Percentiles rank a stretch among this genome's conserved stretches.
Conservation (phyloP, 768 basidiomycete species). For the Agrocybe praecox region DNA sequence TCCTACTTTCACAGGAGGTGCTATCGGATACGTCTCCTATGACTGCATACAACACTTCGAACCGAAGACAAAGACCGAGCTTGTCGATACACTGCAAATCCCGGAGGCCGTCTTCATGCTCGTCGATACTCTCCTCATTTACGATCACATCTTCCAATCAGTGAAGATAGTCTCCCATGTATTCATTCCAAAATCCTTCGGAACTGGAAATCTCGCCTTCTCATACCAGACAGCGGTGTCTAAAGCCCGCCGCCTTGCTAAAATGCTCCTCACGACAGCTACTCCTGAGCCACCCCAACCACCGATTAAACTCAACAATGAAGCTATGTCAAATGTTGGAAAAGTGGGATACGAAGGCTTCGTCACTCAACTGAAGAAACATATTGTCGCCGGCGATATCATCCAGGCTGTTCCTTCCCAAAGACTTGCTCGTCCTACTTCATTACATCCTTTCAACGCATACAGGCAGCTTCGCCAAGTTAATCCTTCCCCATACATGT, state of each 20-base stretch:
- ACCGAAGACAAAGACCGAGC: constrained; percentile 80
- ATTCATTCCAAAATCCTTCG: constrained; percentile 75
- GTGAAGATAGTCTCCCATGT: constrained; percentile 97
- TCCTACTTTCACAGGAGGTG: constrained; percentile 95
- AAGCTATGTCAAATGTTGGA: constrained; percentile 88
- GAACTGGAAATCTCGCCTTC: constrained; percentile 69
- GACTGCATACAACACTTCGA: constrained; percentile 98
- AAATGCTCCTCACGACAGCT: constrained; percentile 50
- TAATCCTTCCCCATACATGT: constrained; percentile 99
- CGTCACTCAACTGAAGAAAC: constrained; percentile 90
- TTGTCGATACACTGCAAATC: constrained; percentile 80
- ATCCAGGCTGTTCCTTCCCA: constrained; percentile 99
- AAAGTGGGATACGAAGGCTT: constrained; percentile 90
- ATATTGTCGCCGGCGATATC: constrained; percentile 95
- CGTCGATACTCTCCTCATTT: constrained; percentile 92
- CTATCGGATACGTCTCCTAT: constrained; percentile 96
- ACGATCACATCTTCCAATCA: constrained; percentile 95
- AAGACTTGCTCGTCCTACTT: constrained; percentile 80
- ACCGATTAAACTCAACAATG: constrained; percentile 63
- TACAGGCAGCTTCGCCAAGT: constrained; percentile 92
- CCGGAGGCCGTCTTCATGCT: constrained; percentile 98
- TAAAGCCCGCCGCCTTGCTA: constrained; percentile 83
- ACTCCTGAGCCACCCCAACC: constrained; percentile 72
- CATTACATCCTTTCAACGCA: constrained; percentile 95
- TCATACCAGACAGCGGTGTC: constrained; percentile 88